Evolutionary conservation across 1,284 basidiomycete species (phyloP), one percentile per base, ranked within the genome.

Genomic region (Apiotrichum gamsii): DNA sequence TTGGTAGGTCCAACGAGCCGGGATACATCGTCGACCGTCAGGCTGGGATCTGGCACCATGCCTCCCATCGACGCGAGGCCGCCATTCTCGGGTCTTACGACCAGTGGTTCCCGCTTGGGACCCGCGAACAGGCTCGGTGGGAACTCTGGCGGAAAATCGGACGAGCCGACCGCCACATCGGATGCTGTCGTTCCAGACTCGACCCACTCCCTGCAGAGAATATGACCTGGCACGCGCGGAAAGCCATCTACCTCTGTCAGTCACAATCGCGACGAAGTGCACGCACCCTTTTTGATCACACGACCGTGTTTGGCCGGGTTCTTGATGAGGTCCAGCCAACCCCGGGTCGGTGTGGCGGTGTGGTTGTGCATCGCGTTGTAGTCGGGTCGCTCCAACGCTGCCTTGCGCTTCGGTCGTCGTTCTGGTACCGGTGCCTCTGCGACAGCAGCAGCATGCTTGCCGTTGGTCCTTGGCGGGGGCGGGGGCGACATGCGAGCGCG

Each of bases 1-100:
- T 77, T 79, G 49, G 87, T 80, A 34, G 80, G 80, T 3, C 90
- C 93, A 33, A 96, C 79, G 19, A 83, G 75, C 45, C 84, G 75
- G 0, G 85, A 88, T 1, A 97, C 83, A 60, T 93, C 84, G 39
- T 81, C 76, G 31, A 74, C 69, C 0, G 63, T 69, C 36, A 73
- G 39, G 15, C 59, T 51, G 5, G 55, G 47, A 2, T 52, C 51
- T 6, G 72, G 72, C 11, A 74, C 43, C 35, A 58, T 60, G 11
- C 72, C 72, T 2, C 72, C 72, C 47, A 73, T 49, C 2, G 57
- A 50, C 13, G 55, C 51, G 15, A 72, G 62, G 1, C 71, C 71
- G 14, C 71, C 71, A 32, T 68, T 61, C 9, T 56, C 51, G 9
- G 60, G 60, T 11, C 53, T 49, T 8, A 72, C 56, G 24, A 73